phyloP scores from a whole-genome alignment of 768 basidiomycete species.

The Rhodotorula taiwanensis region DNA sequence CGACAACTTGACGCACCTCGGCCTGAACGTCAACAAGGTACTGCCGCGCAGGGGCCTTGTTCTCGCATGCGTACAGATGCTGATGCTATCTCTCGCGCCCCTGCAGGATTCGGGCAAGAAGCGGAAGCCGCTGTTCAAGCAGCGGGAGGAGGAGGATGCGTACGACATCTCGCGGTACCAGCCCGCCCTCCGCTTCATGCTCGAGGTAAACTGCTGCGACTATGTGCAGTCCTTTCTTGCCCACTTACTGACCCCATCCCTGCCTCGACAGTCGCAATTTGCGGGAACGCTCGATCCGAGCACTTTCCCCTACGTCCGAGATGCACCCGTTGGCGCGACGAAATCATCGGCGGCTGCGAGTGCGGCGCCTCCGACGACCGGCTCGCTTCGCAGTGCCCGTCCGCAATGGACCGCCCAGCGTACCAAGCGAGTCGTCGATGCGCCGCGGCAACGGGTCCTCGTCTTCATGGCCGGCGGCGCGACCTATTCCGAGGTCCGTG shows the following conservation, averaged over 20 bases:
- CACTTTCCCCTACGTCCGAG: slow-evolving; percentile 83
- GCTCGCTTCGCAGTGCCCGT: slow-evolving; percentile 66
- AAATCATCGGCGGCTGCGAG: slow-evolving; percentile 43
- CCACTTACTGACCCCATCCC: no score
- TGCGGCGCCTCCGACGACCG: slow-evolving; percentile 45
- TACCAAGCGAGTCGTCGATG: slow-evolving; percentile 49
- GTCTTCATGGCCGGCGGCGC: slow-evolving; percentile 91
- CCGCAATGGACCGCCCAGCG: slow-evolving; percentile 39
- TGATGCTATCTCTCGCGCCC: no score
- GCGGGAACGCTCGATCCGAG: slow-evolving; percentile 66
- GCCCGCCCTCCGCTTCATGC: slow-evolving; percentile 67
- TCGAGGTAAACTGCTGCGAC: no score
- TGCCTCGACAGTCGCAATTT: slow-evolving; percentile 63
- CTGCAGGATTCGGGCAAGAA: slow-evolving; percentile 64
- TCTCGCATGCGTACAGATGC: background rate
- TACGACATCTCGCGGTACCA: slow-evolving; percentile 94
- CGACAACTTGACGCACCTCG: slow-evolving; percentile 74
- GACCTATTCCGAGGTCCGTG: slow-evolving; percentile 90
- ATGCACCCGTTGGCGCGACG: slow-evolving; percentile 50
- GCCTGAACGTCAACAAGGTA: slow-evolving; percentile 76
- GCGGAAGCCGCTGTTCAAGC: slow-evolving; percentile 53
- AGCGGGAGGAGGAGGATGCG: slow-evolving; percentile 76
- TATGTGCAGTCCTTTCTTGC: slow-evolving; percentile 32
- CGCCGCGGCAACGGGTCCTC: slow-evolving; percentile 61
- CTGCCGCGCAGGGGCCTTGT: no score